phyloP scores from a whole-genome alignment of 371 early-diverging fungal species.

The Modicella reniformis region DNA sequence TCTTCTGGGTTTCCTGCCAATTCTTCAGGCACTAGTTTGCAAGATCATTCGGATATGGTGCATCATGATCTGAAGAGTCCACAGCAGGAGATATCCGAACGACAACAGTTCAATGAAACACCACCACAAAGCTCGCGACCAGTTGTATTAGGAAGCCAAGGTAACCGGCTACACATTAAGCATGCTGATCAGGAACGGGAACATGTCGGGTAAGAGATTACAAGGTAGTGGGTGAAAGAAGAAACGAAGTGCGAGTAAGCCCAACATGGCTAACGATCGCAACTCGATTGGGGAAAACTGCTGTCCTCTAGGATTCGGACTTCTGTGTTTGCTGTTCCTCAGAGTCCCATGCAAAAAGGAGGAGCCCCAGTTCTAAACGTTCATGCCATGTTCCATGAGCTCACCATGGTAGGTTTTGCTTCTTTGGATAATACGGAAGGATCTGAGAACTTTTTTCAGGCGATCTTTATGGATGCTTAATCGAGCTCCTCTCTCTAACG shows the following conservation, averaged over 20 bases:
- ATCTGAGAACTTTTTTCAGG: not conserved
- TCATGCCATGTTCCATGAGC: constrained; percentile 63
- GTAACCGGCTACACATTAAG: constrained; percentile 5
- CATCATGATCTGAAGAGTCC: constrained; percentile 48
- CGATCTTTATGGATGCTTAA: not conserved
- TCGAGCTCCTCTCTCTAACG: not conserved
- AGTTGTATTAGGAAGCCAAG: not conserved
- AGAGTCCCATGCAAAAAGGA: constrained; percentile 30
- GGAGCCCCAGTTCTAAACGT: constrained; percentile 41
- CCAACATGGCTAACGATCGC: not conserved
- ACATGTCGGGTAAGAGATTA: constrained; percentile 15
- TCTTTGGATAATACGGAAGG: not conserved
- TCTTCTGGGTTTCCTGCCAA: constrained; percentile 28
- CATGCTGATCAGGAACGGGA: constrained; percentile 22
- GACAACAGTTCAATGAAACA: constrained; percentile 7
- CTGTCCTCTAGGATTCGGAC: constrained; percentile 13
- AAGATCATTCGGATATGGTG: constrained; percentile 36
- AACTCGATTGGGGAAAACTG: too few species aligned
- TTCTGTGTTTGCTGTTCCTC: constrained; percentile 34
- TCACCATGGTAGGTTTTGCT: constrained; percentile 57
- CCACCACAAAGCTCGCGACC: not conserved
- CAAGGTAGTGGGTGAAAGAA: not conserved
- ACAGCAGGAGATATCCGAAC: constrained; percentile 3
- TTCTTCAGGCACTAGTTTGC: constrained; percentile 22
- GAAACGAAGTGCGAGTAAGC: not conserved